Percentiles rank a stretch among this genome's conserved stretches.
Conservation (phyloP, 2,329 filamentous ascomycete species). For the Trematosphaeria pertusa region DNA sequence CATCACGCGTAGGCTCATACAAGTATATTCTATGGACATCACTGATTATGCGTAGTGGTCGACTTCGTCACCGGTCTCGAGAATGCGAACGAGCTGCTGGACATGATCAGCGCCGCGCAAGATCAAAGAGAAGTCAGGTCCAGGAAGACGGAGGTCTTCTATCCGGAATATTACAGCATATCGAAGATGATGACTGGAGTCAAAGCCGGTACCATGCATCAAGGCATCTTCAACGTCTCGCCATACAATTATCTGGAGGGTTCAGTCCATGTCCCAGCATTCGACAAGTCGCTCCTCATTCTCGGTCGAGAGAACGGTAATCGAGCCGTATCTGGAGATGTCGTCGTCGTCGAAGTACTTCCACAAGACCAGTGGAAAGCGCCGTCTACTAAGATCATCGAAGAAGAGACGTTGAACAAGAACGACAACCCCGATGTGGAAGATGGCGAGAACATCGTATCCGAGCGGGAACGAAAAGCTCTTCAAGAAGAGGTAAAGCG, state of each 20-base stretch:
- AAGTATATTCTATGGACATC: background rate
- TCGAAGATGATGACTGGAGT: slow-evolving; percentile 95
- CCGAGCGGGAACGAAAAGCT: slow-evolving; percentile 83
- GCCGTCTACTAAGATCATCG: slow-evolving; percentile 92
- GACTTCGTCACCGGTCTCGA: slow-evolving; percentile 87
- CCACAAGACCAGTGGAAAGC: slow-evolving; percentile 97
- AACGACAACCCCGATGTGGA: slow-evolving; percentile 93
- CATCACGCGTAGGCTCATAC: slow-evolving; percentile 56
- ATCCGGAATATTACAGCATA: slow-evolving; percentile 86
- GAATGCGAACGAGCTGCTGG: slow-evolving; percentile 82
- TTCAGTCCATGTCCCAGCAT: slow-evolving; percentile 86
- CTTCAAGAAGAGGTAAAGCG: slow-evolving; percentile 91
- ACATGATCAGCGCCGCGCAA: slow-evolving; percentile 87
- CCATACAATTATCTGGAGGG: slow-evolving; percentile 98
- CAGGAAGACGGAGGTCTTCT: slow-evolving; percentile 75
- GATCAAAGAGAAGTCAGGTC: slow-evolving; percentile 70
- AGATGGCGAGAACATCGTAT: slow-evolving; percentile 75
- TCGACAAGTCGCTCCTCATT: slow-evolving; percentile 86
- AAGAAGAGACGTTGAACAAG: slow-evolving; percentile 89
- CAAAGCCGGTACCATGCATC: slow-evolving; percentile 86
- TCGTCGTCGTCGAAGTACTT: slow-evolving; percentile 91
- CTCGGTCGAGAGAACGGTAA: slow-evolving; percentile 97
- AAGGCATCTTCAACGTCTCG: slow-evolving; percentile 94
- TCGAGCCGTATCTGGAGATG: slow-evolving; percentile 86
- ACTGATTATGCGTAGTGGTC: slow-evolving; percentile 43